Evolutionary conservation across 805 yeast species (phyloP), one percentile per base, ranked within the genome.

Genomic region (Sugiyamaella valdiviana): DNA sequence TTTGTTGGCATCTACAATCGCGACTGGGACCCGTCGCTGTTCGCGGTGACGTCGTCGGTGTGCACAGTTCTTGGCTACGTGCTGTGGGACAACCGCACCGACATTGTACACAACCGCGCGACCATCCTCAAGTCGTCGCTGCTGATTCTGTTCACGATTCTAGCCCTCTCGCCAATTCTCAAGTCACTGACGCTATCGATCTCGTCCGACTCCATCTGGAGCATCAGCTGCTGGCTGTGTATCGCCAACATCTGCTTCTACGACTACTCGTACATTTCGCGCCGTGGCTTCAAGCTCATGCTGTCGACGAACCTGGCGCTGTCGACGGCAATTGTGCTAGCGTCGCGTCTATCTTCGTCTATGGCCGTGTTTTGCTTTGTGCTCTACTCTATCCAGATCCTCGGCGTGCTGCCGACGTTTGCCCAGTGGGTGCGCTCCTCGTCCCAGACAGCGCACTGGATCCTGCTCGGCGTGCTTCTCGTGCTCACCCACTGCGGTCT

Each of bases 121-220:
- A 51, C 65, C 22, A 65, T 75, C 3, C 50, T 82, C 32, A 86
- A 85, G 63, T 83, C 95, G 1, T 77, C 87, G 2, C 50, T 79
- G 2, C 67, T 93, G 22, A 82, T 90, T 10, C 73, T 82, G 1
- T 76, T 90, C 50, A 77, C 85, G 2, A 69, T 90, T 37, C 69
- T 88, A 38, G 81, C 93, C 0, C 71, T 91, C 39, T 85, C 97
- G 0, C 99, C 99, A 0, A 91, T 93, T 1, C 74, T 93, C 44
- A 84, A 86, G 57, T 88, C 96, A 0, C 72, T 93, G 39, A 88
- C 96, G 0, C 79, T 81, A 58, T 84, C 96, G 0, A 88, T 96
- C 0, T 80, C 96, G 0, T 83, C 93, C 0, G 98, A 93, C 68
- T 87, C 96, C 14, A 88, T 93, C 51, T 91, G 98, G 97, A 89